A percentile compares a stretch with the other conserved stretches of the same genome.
Conservation (phyloP, 257 asterid species). For the Capsicum chinense region DNA sequence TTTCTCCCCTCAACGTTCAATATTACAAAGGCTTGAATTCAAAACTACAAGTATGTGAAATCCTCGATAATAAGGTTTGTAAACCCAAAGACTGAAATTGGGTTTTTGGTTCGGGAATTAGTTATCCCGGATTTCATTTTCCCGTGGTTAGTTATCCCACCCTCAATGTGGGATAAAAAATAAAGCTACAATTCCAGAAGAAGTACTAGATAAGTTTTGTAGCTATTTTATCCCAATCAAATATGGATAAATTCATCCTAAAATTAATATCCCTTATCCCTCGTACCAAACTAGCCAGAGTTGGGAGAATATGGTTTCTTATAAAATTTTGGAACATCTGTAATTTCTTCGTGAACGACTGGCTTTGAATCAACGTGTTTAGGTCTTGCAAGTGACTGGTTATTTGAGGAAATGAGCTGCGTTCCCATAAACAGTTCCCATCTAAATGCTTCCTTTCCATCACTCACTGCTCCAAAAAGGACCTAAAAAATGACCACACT, state of each 20-base stretch:
- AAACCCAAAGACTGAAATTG: background rate
- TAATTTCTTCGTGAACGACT: background rate
- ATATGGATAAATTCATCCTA: too few relatives aligned
- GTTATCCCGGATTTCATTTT: too few relatives aligned
- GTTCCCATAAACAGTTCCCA: slow-evolving; percentile 44
- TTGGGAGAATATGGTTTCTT: background rate
- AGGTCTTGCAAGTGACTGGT: slow-evolving; percentile 39
- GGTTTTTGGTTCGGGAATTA: background rate
- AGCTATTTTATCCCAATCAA: too few relatives aligned
- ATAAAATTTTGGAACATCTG: too few relatives aligned
- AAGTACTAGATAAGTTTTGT: too few relatives aligned
- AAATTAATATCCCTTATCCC: too few relatives aligned
- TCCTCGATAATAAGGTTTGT: background rate
- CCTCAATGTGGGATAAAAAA: too few relatives aligned
- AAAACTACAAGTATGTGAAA: background rate
- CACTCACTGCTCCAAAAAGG: slow-evolving; percentile 37
- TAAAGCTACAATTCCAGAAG: too few relatives aligned
- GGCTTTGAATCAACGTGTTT: slow-evolving; percentile 33
- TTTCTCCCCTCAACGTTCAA: background rate
- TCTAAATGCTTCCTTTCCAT: background rate
- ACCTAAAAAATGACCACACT: slow-evolving; percentile 25
- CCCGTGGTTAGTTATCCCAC: too few relatives aligned
- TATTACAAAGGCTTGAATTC: background rate
- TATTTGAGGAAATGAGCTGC: slow-evolving; percentile 49
- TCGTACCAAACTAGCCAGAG: background rate